Evolutionary conservation across 345 rosid species (phyloP).

Genomic region (Lepidium sativum): DNA sequence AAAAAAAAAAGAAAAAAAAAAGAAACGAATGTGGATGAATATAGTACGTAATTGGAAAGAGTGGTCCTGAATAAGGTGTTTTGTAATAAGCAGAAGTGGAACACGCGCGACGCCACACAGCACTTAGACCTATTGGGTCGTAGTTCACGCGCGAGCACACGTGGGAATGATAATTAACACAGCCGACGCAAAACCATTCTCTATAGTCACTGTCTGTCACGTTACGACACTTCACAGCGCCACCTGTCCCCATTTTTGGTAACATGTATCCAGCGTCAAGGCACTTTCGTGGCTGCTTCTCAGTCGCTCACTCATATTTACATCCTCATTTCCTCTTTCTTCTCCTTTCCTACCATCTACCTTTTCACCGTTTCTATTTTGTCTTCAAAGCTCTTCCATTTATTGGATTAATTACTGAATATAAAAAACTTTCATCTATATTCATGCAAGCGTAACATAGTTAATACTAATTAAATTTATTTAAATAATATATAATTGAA

Average conservation of each 20-base stretch:
- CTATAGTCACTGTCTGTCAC: conserved; percentile 13
- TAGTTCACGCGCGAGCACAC: not conserved
- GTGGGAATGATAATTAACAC: conserved; percentile 16
- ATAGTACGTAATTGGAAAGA: conserved; percentile 7
- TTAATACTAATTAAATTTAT: too few relatives aligned
- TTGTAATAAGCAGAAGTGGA: not conserved
- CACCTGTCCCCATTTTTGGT: conserved; percentile 16
- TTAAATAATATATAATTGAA: too few relatives aligned
- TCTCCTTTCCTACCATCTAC: not conserved
- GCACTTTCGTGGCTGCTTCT: not conserved
- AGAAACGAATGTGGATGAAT: conserved; percentile 5
- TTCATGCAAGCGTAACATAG: too few relatives aligned
- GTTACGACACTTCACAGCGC: conserved; percentile 14
- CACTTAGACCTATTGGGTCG: not conserved
- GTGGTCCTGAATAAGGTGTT: conserved; percentile 17
- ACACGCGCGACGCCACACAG: conserved; percentile 12
- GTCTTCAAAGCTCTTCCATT: too few relatives aligned
- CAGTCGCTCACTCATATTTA: not conserved
- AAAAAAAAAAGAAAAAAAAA: too few relatives aligned
- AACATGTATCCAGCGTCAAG: conserved; percentile 22
- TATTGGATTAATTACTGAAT: too few relatives aligned
- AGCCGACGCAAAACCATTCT: conserved; percentile 16
- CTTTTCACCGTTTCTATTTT: not conserved
- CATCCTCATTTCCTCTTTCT: not conserved
- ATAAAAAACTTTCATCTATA: too few relatives aligned